These are phyloP conservation scores for Globisporangium recalcitrans DNA, from an alignment of 352 stramenopile genomes.

Conservation along the genomic window DNA sequence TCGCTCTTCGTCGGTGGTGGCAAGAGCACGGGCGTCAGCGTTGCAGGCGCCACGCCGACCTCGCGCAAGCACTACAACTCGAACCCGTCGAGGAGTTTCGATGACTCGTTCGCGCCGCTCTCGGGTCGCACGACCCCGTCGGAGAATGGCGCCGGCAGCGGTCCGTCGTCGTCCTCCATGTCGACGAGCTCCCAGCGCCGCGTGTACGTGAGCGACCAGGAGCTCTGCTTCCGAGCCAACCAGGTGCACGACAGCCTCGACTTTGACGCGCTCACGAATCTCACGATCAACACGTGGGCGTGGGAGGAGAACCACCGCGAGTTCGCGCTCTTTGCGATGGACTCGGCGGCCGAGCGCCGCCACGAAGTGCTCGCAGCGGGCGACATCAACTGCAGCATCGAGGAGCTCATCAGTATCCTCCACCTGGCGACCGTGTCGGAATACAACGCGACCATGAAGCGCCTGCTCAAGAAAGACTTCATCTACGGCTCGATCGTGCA, in stretches of 20 bases:
- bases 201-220: conserved; percentile 12
- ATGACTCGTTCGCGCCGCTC: background rate
- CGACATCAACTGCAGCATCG: conserved; percentile 13
- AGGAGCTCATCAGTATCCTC: conserved; percentile 10
- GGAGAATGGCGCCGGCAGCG: background rate
- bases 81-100: background rate
- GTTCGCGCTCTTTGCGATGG: conserved; percentile 10
- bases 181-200: background rate
- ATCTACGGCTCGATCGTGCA: conserved; percentile 53
- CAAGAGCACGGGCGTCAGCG: background rate
- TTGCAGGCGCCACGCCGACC: background rate
- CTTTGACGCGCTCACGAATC: conserved; percentile 8
- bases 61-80: background rate
- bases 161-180: background rate
- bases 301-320: background rate
- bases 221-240: background rate
- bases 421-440: background rate
- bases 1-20: background rate
- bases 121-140: background rate
- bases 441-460: conserved; percentile 14
- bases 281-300: conserved; percentile 5
- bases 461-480: conserved; percentile 12
- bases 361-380: conserved; percentile 11
- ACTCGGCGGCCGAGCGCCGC: background rate
- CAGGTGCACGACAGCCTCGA: background rate